These are phyloP conservation scores for Irpex lacteus DNA, from an alignment of 1,284 basidiomycete genomes.

Conservation along the genomic window DNA sequence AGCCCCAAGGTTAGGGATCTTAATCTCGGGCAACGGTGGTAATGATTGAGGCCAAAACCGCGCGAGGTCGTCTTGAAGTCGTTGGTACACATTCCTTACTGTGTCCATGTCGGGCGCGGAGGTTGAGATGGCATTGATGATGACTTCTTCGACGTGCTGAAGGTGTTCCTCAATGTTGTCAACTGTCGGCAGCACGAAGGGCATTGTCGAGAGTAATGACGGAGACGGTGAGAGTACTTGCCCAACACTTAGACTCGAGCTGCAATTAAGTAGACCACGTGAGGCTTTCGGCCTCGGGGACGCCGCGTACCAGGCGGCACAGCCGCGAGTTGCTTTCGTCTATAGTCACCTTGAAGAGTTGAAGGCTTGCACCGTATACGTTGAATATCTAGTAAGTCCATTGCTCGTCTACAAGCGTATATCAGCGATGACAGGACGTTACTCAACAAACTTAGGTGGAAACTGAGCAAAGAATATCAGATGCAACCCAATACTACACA, in stretches of 20 bases:
- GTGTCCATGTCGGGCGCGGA: constrained; percentile 59
- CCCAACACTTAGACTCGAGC: not conserved
- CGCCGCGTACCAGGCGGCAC: too few species aligned
- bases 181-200: constrained; percentile 36
- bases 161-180: constrained; percentile 73
- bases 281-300: not conserved
- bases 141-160: constrained; percentile 60
- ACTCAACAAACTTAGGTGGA: too few species aligned
- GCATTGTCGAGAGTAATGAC: constrained; percentile 14
- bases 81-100: constrained; percentile 61
- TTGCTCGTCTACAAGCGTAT: too few species aligned
- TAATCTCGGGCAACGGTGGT: constrained; percentile 60
- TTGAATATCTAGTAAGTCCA: too few species aligned
- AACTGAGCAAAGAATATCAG: too few species aligned
- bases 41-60: constrained; percentile 69
- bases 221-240: not conserved
- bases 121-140: constrained; percentile 55
- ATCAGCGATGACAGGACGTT: too few species aligned
- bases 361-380: too few species aligned
- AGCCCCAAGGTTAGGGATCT: constrained; percentile 61
- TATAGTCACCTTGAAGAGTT: too few species aligned
- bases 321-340: too few species aligned
- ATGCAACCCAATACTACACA: too few species aligned
- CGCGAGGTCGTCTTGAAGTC: constrained; percentile 74
- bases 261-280: not conserved